Evolutionary conservation across 1,139 yeast genomes (phyloP).

Genomic region (Protomyces inundatus): DNA sequence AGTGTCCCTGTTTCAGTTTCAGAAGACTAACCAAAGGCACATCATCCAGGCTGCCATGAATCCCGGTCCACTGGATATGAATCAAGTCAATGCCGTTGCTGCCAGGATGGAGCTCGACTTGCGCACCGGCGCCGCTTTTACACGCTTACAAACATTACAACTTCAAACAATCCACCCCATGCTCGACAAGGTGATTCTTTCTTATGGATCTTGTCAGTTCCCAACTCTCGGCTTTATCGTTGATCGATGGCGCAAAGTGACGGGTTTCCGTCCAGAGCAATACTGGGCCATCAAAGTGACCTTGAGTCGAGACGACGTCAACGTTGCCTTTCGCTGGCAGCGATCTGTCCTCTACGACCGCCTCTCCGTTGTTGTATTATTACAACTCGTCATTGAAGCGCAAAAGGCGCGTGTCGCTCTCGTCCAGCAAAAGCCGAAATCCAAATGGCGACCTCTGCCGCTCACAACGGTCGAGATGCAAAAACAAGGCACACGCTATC

Average conservation of each 20-base stretch:
- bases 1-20: background rate
- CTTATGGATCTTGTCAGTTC: slow-evolving; percentile 77
- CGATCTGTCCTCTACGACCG: slow-evolving; percentile 70
- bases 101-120: slow-evolving; percentile 84
- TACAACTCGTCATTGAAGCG: slow-evolving; percentile 56
- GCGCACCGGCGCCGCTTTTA: slow-evolving; percentile 83
- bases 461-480: slow-evolving; percentile 94
- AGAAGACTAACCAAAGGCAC: slow-evolving; percentile 44
- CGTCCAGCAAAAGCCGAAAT: slow-evolving; percentile 58
- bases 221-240: slow-evolving; percentile 96
- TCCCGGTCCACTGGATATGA: slow-evolving; percentile 60
- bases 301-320: slow-evolving; percentile 38
- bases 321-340: slow-evolving; percentile 58
- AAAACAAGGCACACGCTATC: slow-evolving; percentile 69
- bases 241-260: slow-evolving; percentile 77
- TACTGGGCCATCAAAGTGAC: slow-evolving; percentile 68
- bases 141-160: slow-evolving; percentile 62
- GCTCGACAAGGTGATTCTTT: slow-evolving; percentile 31
- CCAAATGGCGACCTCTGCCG: slow-evolving; percentile 79
- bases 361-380: slow-evolving; percentile 55
- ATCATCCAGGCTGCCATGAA: slow-evolving; percentile 65
- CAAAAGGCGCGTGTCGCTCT: slow-evolving; percentile 51
- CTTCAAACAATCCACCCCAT: slow-evolving; percentile 40
- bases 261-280: slow-evolving; percentile 64
- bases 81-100: slow-evolving; percentile 74